A percentile compares a stretch with the other conserved stretches of the same genome.
These are phyloP conservation scores for Boletus subparvulus DNA, from an alignment of 768 basidiomycete species.

Conservation along the genomic window DNA sequence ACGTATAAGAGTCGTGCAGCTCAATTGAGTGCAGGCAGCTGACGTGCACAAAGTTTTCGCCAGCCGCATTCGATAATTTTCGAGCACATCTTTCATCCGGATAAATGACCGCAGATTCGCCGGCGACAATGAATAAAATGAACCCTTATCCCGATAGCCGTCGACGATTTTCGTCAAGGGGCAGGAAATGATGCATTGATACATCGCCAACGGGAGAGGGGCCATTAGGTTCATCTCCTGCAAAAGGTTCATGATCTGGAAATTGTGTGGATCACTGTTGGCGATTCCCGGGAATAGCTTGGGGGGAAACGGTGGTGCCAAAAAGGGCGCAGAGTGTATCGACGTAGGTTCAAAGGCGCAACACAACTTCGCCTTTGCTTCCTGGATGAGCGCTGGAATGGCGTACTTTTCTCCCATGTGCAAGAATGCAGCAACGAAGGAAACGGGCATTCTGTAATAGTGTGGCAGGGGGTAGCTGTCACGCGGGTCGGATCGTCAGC, in stretches of 20 bases:
- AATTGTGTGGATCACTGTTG: constrained; percentile 10
- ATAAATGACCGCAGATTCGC: constrained; percentile 7
- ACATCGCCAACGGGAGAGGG: constrained; percentile 8
- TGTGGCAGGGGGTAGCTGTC: background rate
- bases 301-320: fast-evolving
- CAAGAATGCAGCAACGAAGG: constrained; percentile 5
- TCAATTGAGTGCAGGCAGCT: fast-evolving
- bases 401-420: constrained; percentile 20
- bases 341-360: background rate
- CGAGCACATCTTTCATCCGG: constrained; percentile 2
- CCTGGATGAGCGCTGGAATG: constrained; percentile 3
- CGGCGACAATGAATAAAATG: background rate
- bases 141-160: constrained; percentile 1
- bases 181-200: background rate
- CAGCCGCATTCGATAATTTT: background rate
- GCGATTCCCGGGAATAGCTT: background rate
- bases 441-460: background rate
- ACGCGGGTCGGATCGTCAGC: background rate
- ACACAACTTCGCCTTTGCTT: constrained; percentile 7
- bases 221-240: background rate
- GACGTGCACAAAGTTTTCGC: background rate
- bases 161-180: background rate
- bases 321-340: background rate
- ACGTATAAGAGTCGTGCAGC: background rate
- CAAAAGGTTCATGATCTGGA: constrained; percentile 19